These are phyloP conservation scores for Spergularia azorica DNA, from an alignment of 179 eudicot genomes.

Conservation along the genomic window DNA sequence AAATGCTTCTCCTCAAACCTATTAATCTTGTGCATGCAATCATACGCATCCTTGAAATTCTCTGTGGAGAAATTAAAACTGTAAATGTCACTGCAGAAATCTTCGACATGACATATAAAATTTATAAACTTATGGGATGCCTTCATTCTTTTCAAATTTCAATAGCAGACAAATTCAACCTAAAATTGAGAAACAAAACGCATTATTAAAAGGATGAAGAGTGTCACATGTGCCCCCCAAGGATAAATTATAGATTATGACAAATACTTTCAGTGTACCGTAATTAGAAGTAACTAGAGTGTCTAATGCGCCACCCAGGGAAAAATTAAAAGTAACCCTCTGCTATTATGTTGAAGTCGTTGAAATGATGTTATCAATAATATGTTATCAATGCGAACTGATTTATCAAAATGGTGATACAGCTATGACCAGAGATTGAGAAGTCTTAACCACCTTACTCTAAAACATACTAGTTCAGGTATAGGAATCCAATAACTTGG, in stretches of 20 bases:
- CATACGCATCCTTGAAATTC: conserved; percentile 61
- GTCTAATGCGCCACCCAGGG: neutral
- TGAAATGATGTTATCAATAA: neutral
- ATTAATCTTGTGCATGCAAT: conserved; percentile 70
- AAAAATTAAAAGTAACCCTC: neutral
- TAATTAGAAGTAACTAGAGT: neutral
- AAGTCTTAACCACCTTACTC: neutral
- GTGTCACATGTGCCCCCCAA: neutral
- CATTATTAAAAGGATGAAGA: neutral
- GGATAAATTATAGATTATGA: neutral
- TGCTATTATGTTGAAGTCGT: too few species aligned
- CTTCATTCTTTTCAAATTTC: neutral
- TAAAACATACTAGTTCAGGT: neutral
- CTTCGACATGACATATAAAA: neutral
- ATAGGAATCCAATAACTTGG: too few species aligned
- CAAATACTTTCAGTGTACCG: neutral
- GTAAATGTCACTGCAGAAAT: neutral
- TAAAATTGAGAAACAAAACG: neutral
- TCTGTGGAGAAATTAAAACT: conserved; percentile 40
- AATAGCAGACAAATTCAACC: neutral
- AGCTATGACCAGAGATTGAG: neutral
- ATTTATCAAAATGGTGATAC: neutral
- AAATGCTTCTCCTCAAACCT: conserved; percentile 80
- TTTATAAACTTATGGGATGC: neutral
- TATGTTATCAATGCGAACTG: neutral